These are phyloP conservation scores for Tephrocybe sp. DNA, from an alignment of 768 basidiomycete genomes.

Conservation along the genomic window DNA sequence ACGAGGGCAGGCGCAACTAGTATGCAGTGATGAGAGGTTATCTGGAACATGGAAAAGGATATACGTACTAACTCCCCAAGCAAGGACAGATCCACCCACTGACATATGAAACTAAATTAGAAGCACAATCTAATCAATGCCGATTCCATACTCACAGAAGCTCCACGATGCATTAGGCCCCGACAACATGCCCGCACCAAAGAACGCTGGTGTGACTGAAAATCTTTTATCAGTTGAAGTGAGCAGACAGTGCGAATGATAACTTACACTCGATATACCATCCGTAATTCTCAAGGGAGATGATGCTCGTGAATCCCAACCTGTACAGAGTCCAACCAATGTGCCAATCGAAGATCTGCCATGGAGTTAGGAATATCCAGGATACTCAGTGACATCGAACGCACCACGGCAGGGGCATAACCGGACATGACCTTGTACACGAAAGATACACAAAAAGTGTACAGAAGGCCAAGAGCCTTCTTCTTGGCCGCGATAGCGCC, in stretches of 20 bases:
- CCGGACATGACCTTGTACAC: constrained; percentile 52
- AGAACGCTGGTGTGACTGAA: constrained; percentile 54
- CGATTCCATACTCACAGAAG: constrained; percentile 37
- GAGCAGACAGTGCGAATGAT: neutral
- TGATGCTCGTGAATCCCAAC: constrained; percentile 60
- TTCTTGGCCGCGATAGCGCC: constrained; percentile 53
- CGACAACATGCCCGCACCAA: constrained; percentile 58
- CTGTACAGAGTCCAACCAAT: constrained; percentile 61
- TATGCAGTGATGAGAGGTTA: neutral
- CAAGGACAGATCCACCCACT: constrained; percentile 55
- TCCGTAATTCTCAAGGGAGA: constrained; percentile 57
- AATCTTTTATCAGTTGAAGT: no score
- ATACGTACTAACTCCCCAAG: constrained; percentile 57
- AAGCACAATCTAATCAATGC: neutral
- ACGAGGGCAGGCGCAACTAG: constrained; percentile 53
- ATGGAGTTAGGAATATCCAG: neutral
- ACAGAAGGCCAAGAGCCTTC: constrained; percentile 52
- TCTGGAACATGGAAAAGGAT: neutral
- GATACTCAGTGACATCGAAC: constrained; percentile 15
- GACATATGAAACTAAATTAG: neutral
- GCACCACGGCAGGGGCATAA: constrained; percentile 59
- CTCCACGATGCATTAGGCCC: constrained; percentile 58
- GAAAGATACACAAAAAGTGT: constrained; percentile 48
- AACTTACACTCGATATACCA: constrained; percentile 53
- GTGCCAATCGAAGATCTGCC: constrained; percentile 60